Evolutionary conservation across 768 basidiomycete genomes (phyloP).

Genomic region (Auriscalpium orientale): DNA sequence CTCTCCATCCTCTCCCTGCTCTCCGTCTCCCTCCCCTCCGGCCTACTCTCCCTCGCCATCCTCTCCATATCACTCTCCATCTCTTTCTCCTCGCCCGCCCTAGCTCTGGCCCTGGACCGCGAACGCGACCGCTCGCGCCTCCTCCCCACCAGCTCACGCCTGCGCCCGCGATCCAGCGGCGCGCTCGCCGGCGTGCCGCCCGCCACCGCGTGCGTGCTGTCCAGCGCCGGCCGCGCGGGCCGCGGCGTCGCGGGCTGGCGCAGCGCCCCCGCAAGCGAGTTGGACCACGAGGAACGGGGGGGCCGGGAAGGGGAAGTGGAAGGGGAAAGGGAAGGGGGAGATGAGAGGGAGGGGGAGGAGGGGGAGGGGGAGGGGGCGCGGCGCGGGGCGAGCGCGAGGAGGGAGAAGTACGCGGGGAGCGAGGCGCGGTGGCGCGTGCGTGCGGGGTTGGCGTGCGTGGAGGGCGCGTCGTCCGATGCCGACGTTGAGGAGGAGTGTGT

Average conservation of each 20-base stretch:
- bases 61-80: neutral
- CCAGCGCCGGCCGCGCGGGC: conserved; percentile 5
- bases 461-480: neutral
- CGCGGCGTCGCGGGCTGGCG: conserved; percentile 8
- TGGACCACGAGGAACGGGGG: too few species aligned
- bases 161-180: conserved; percentile 7
- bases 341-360: conserved; percentile 12
- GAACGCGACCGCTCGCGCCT: conserved; percentile 1
- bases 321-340: conserved; percentile 21
- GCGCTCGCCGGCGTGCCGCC: conserved; percentile 6
- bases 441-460: conserved; percentile 2
- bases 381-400: neutral
- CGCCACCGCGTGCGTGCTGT: conserved; percentile 8
- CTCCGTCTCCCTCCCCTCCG: neutral
- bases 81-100: neutral
- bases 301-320: conserved; percentile 12
- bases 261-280: too few species aligned
- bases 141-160: neutral
- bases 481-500: neutral
- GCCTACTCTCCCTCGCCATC: neutral
- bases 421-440: conserved; percentile 3
- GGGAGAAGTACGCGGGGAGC: neutral
- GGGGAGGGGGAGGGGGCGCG: conserved; percentile 4
- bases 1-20: neutral
- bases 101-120: neutral